Evolutionary conservation across 345 rosid species (phyloP).

Genomic region (Sapria himalayana): DNA sequence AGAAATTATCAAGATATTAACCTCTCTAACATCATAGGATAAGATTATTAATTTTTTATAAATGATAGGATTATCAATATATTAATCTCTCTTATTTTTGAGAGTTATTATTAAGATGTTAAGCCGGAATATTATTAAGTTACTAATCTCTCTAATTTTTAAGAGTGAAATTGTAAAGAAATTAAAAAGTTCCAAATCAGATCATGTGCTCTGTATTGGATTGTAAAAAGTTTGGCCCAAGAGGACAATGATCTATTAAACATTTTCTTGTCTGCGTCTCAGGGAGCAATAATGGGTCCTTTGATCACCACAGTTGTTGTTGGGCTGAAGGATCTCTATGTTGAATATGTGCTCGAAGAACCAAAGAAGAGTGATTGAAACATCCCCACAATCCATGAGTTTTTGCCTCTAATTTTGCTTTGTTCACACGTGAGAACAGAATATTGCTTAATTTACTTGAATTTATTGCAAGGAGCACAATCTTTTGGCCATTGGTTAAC

Average conservation of each 20-base stretch:
- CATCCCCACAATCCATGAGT: too few species aligned
- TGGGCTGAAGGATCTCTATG: constrained; percentile 74
- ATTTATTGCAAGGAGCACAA: neutral
- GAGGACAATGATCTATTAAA: neutral
- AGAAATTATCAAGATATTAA: too few species aligned
- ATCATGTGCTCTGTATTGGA: neutral
- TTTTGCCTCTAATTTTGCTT: neutral
- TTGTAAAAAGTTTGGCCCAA: neutral
- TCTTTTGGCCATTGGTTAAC: neutral
- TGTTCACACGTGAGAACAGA: neutral
- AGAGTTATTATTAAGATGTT: too few species aligned
- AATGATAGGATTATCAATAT: too few species aligned
- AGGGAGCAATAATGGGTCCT: constrained; percentile 99
- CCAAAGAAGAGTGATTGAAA: constrained; percentile 26
- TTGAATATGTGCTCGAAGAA: constrained; percentile 57
- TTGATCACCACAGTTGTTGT: constrained; percentile 82
- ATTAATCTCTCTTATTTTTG: too few species aligned
- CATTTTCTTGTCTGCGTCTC: constrained; percentile 3
- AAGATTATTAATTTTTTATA: too few species aligned
- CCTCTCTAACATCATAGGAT: too few species aligned
- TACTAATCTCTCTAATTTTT: too few species aligned
- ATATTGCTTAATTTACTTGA: neutral
- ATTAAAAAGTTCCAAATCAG: too few species aligned
- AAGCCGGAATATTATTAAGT: too few species aligned
- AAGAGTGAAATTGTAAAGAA: too few species aligned